Evolutionary conservation across 2,329 filamentous ascomycete species (phyloP).

Genomic region (Aspergillus transmontanensis): DNA sequence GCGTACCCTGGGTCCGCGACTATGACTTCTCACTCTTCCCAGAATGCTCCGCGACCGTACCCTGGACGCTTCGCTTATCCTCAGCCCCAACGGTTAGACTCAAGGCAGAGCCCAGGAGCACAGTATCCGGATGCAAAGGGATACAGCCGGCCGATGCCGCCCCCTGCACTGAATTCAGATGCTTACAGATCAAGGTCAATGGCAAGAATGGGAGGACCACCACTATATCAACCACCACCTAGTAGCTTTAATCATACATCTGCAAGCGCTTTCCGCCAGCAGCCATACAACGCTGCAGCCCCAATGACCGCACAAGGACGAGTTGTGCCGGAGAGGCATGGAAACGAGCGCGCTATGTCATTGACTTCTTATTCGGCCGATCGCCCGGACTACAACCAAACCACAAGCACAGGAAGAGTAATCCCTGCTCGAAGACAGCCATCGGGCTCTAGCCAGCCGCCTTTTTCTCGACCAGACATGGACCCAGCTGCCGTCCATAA

Average conservation of each 20-base stretch:
- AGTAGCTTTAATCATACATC: constrained; percentile 67
- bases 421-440: constrained; percentile 76
- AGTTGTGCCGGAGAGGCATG: constrained; percentile 85
- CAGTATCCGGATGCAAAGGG: constrained; percentile 62
- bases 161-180: constrained; percentile 79
- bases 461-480: constrained; percentile 39
- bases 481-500: constrained; percentile 56
- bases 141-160: constrained; percentile 59
- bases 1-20: constrained; percentile 37
- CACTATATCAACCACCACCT: constrained; percentile 68
- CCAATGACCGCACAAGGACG: constrained; percentile 90
- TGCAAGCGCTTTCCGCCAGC: constrained; percentile 76
- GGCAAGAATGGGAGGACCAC: constrained; percentile 72
- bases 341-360: constrained; percentile 95
- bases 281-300: constrained; percentile 64
- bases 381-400: constrained; percentile 72
- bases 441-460: constrained; percentile 47
- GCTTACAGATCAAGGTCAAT: constrained; percentile 91
- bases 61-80: constrained; percentile 71
- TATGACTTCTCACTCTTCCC: constrained; percentile 52
- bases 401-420: constrained; percentile 80
- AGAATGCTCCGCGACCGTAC: constrained; percentile 63
- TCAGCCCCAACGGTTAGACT: constrained; percentile 70
- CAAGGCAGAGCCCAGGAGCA: constrained; percentile 54
- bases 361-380: constrained; percentile 83